Evolutionary conservation across 768 basidiomycete species (phyloP).

Genomic region (Phylloporus arenicola): DNA sequence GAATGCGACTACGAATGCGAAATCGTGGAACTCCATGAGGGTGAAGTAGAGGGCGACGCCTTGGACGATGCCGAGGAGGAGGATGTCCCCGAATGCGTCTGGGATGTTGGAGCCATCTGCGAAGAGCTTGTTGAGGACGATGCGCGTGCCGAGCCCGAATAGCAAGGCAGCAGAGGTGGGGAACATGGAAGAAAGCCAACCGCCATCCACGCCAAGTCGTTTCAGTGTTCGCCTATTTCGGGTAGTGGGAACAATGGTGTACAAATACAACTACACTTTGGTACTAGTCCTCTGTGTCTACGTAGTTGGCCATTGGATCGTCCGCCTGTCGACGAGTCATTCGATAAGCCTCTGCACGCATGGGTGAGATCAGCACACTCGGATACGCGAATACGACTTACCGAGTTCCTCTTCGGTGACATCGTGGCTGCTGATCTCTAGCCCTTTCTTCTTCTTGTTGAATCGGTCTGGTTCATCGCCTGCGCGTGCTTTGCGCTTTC

Average conservation of each 20-base stretch:
- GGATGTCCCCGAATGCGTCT: constrained; percentile 47
- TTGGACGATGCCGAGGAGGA: constrained; percentile 71
- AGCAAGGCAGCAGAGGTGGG: constrained; percentile 64
- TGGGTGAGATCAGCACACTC: constrained; percentile 5
- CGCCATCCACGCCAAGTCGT: constrained; percentile 5
- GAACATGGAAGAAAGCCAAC: constrained; percentile 35
- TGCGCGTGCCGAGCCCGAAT: constrained; percentile 68
- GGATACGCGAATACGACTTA: constrained; percentile 31
- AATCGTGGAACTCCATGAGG: constrained; percentile 46
- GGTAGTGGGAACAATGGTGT: constrained; percentile 12
- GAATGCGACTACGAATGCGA: constrained; percentile 52
- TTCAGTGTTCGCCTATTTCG: constrained; percentile 22
- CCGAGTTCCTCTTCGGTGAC: constrained; percentile 88
- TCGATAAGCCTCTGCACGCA: constrained; percentile 78
- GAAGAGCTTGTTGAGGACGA: constrained; percentile 56
- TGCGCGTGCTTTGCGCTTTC: constrained; percentile 64
- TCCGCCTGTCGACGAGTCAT: constrained; percentile 65
- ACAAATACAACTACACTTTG: constrained; percentile 1
- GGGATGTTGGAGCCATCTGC: constrained; percentile 29
- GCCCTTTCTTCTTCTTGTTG: constrained; percentile 56
- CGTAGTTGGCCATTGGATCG: constrained; percentile 92
- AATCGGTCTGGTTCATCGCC: constrained; percentile 49
- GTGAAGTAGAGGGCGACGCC: constrained; percentile 70
- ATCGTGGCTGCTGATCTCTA: constrained; percentile 56
- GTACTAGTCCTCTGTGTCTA: constrained; percentile 46